Evolutionary conservation across 768 basidiomycete genomes (phyloP), one percentile per base, ranked within the genome.

Genomic region (Myochromella boudieri): DNA sequence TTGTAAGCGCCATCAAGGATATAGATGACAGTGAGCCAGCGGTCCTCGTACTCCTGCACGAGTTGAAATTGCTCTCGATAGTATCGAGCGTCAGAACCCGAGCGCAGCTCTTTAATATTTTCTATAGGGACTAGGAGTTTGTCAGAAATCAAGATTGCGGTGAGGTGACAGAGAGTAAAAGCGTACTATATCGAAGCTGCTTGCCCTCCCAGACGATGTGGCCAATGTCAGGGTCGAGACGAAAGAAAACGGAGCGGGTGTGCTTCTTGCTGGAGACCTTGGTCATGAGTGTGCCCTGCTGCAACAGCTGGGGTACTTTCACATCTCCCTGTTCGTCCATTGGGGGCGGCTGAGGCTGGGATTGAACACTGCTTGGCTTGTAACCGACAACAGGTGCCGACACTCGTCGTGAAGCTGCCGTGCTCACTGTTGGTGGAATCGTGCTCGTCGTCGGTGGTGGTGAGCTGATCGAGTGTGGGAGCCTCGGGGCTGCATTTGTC

Each of bases 21-120:
- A 61, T 95, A 94, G 48, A 94, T 78, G 69, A 95, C 81, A 0
- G 90, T 90, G 50, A 95, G 75, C 91, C 93, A 97, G 22, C 87
- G 79, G 52, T 83, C 76, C 57, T 89, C 82, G 54, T 77, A 81
- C 44, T 85, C 79, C 43, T 74, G 68, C 0, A 85, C 70, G 22
- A 89, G 75, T 57, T 82, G 82, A 57, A 86, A 87, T 55, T 85
- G 85, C 47, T 85, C 77, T 49, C 87, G 82, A 60, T 90, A 84
- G 63, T 86, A 84, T 8, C 83, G 75, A 2, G 88, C 85, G 41
- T 90, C 85, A 1, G 80, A 61, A 6, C 86, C 89, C 3, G 84
- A 77, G 17, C 94, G 87, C 15, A 97, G 79, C 61, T 97, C 94
- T 51, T 91, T 89, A 65, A 97, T 91, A 54, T 80, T 82, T 63